phyloP scores from a whole-genome alignment of 1,139 yeast genomes.

The Torulaspora pretoriensis region DNA sequence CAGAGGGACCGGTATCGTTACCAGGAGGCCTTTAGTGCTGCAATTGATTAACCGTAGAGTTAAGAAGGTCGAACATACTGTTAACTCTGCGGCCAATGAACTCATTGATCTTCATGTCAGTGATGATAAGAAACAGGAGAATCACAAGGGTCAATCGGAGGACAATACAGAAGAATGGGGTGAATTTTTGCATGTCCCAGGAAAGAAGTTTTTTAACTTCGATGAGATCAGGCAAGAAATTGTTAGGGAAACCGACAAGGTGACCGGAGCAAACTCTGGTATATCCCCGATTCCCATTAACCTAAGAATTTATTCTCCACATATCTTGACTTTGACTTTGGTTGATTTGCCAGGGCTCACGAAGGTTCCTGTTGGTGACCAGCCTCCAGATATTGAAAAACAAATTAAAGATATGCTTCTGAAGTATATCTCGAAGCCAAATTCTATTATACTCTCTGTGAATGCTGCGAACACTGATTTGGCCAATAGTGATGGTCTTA shows the following conservation, averaged over 20 bases:
- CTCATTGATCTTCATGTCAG: slow-evolving; percentile 38
- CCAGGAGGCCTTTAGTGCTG: slow-evolving; percentile 84
- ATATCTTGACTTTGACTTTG: slow-evolving; percentile 88
- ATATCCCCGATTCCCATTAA: slow-evolving; percentile 91
- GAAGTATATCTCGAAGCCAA: slow-evolving; percentile 91
- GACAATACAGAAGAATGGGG: slow-evolving; percentile 96
- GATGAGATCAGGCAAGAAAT: slow-evolving; percentile 90
- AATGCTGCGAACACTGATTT: slow-evolving; percentile 97
- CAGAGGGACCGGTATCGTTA: slow-evolving; percentile 93
- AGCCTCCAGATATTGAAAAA: slow-evolving; percentile 93
- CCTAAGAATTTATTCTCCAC: slow-evolving; percentile 91
- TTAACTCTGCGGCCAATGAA: slow-evolving; percentile 34
- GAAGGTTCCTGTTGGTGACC: slow-evolving; percentile 99
- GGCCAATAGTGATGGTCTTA: slow-evolving; percentile 96
- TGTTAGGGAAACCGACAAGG: slow-evolving; percentile 88
- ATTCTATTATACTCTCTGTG: slow-evolving; percentile 91
- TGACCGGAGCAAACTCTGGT: slow-evolving; percentile 89
- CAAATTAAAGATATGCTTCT: slow-evolving; percentile 93
- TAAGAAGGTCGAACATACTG: slow-evolving; percentile 24
- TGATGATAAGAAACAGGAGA: slow-evolving; percentile 22
- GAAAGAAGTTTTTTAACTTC: slow-evolving; percentile 81
- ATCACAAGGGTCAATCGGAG: slow-evolving; percentile 43
- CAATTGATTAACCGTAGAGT: slow-evolving; percentile 72
- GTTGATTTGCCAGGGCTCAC: slow-evolving; percentile 98
- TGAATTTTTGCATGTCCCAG: slow-evolving; percentile 90